Base-by-base conservation (phyloP, 805 yeast species). In the Monosporozyma yasuniensis region DNA sequence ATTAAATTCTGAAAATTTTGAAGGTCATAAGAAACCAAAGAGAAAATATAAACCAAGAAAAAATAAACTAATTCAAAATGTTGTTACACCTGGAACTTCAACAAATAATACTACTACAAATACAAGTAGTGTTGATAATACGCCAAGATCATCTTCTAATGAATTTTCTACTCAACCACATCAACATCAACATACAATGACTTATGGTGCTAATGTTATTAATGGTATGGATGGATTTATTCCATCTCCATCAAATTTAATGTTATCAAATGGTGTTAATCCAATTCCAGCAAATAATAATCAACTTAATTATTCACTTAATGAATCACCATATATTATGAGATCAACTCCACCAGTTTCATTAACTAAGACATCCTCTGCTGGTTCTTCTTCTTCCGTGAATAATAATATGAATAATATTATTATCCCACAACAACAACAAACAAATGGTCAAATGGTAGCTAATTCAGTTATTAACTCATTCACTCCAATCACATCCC, bases 1-100 rank as follows among this genome's bases (percentile, higher is more conserved):
- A 45, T 54, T 65, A 54, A 60, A 57, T 39, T 59, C 66, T 3
- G 62, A 58, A n/a, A 53, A 58, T 47, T 61, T 58, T 34, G 22
- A 54, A 52, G 39, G 57, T 55, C n/a, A 50, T 48, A 60, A 32
- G 56, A 52, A 38, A 51, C 55, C 54, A 38, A 52, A 35, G 53
- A 61, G 54, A 14, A 54, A 54, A 39, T 51, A 50, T 21, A 54
- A 46, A 19, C 50, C 52, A 35, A 55, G 56, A 42, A 68, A 23
- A 7, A 65, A 32, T 53, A 60, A 39, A 57, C 61, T 50, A 12
- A 32, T 12, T 32, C 16, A 32, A 14, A 32, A 14, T 32, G 35
- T 32, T 3, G n/a, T 54, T 50, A 50, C 44, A 43, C 47, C 46
- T 49, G 35, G 11, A 16, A 14, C 49, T 10, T 28, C 53, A 22